Evolutionary conservation across 2,329 filamentous ascomycete species (phyloP).

Genomic region (Colletotrichum lupini): DNA sequence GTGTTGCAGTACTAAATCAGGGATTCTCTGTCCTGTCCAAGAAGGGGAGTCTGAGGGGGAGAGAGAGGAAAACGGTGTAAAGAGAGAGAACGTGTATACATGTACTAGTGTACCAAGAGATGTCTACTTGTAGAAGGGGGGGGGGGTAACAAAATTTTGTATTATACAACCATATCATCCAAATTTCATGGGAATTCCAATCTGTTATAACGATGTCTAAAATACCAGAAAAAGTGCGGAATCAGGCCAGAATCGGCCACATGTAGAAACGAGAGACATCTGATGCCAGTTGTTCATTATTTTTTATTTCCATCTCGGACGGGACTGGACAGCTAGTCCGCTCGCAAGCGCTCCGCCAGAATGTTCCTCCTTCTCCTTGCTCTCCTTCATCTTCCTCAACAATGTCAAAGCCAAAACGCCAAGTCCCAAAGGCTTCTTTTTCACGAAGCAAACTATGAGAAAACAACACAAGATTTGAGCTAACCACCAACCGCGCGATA

Average conservation of each 20-base stretch:
- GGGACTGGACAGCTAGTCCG: neutral
- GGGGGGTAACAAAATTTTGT: constrained; percentile 10
- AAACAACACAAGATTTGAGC: neutral
- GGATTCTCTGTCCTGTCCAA: too few species aligned
- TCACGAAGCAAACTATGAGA: constrained; percentile 6
- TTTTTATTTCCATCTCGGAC: constrained; percentile 6
- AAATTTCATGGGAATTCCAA: constrained; percentile 16
- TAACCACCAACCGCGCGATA: neutral
- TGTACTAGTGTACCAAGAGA: constrained; percentile 30
- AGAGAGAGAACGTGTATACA: constrained; percentile 10
- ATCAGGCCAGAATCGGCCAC: too few species aligned
- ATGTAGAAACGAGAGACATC: neutral
- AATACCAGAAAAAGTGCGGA: too few species aligned
- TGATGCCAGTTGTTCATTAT: neutral
- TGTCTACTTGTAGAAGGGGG: constrained; percentile 4
- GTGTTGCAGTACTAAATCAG: constrained; percentile 39
- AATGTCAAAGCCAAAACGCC: constrained; percentile 13
- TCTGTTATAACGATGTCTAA: neutral
- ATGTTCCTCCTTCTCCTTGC: neutral
- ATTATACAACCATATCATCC: constrained; percentile 29
- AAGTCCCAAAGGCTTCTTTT: neutral
- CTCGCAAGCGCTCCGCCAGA: neutral
- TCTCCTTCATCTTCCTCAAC: neutral
- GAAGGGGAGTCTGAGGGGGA: too few species aligned
- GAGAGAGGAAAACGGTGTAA: neutral